phyloP scores from a whole-genome alignment of 2,329 filamentous ascomycete genomes.

The Botrytis aclada region DNA sequence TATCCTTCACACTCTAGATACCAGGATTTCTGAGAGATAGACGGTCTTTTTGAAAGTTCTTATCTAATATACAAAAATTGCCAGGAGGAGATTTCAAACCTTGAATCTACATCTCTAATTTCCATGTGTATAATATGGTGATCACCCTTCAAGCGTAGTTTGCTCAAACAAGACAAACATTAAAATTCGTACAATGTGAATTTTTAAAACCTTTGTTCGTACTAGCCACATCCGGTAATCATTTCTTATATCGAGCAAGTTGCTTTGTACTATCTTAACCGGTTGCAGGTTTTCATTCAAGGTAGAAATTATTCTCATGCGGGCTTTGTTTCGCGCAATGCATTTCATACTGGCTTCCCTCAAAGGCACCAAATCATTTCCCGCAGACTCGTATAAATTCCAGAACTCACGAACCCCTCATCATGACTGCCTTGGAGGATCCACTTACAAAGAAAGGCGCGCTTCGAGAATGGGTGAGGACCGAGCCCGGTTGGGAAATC shows the following conservation, averaged over 20 bases:
- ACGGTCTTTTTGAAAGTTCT: accelerated
- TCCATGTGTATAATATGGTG: background rate
- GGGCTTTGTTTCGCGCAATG: background rate
- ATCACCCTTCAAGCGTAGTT: background rate
- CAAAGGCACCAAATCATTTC: background rate
- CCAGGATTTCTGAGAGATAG: background rate
- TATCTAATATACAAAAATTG: no score
- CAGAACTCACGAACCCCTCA: background rate
- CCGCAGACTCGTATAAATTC: background rate
- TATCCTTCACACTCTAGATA: no score
- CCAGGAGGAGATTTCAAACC: background rate
- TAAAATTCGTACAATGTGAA: background rate
- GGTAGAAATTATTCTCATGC: background rate
- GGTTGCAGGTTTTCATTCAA: background rate
- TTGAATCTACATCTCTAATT: background rate
- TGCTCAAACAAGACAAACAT: background rate
- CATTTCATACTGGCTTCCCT: background rate
- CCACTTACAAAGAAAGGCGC: background rate
- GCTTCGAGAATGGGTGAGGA: background rate
- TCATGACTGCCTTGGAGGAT: background rate
- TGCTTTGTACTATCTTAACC: background rate
- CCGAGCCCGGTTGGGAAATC: background rate
- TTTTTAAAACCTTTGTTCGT: background rate
- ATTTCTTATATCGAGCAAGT: background rate
- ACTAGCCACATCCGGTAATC: background rate